Evolutionary conservation across 148 eudicot species (phyloP), one percentile per base, ranked within the genome.

Genomic region (Chenopodium suecicum): DNA sequence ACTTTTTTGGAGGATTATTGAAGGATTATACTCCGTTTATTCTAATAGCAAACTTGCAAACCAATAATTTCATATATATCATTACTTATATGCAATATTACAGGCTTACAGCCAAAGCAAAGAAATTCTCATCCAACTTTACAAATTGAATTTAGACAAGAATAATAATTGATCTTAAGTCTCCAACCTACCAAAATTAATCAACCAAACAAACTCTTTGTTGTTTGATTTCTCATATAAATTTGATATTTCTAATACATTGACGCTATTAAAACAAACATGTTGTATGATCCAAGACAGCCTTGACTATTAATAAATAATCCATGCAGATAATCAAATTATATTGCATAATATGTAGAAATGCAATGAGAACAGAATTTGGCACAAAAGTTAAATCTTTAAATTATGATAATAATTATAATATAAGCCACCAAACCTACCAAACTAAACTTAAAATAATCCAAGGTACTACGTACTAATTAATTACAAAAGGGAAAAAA

Each of bases 271-370:
- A 48, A 75, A 65, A 50, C 83, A 52, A 74, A 67, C 68, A 67
- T 75, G 79, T 54, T 81, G 74, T 81, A 66, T 75, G 37, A 25
- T 75, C 50, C 27, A 81, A 75, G 75, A 81, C 83, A 81, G 83
- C 79, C 79, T 67, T 81, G 79, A 75, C 64, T 68, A 75, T 75
- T 27, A 81, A 50, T 81, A 54, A 65, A 74, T 5, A 27, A 81
- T 46, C 19, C 34, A 75, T 32, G 48, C 64, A 80, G 41, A 52
- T 81, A 58, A 70, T 64, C 79, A 73, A 48, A 47, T 63, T 46
- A 11, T 73, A 64, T 63, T 32, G 70, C 52, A 52, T 73, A 54
- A 41, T 54, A 71, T 25, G 41, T 27, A 29, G 52, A 41, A 54
- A 64, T 64, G 64, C 16, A 66, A 65, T 74, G 46, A 80, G 70